Percentiles rank a stretch among this genome's conserved stretches.
These are phyloP conservation scores for Arabis alpina DNA, from an alignment of 345 rosid species.

Conservation along the genomic window DNA sequence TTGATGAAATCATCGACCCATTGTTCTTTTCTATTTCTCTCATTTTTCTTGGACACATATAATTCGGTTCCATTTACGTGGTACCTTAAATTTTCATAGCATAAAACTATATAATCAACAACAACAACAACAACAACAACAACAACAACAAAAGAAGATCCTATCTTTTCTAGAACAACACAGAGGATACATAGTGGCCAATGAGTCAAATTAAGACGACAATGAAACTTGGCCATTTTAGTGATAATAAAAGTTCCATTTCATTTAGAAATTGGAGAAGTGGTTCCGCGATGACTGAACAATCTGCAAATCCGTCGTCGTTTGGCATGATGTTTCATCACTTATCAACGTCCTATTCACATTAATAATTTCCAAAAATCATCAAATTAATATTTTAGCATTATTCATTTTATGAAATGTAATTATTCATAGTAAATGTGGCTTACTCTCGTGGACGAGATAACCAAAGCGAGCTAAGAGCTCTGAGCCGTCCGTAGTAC, in stretches of 20 bases:
- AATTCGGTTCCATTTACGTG: slow-evolving; percentile 48
- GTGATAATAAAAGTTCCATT: slow-evolving; percentile 8
- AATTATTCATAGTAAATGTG: not conserved
- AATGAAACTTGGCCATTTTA: slow-evolving; percentile 17
- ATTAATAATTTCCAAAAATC: not conserved
- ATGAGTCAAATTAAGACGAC: slow-evolving; percentile 5
- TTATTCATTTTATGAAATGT: not conserved
- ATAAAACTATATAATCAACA: not conserved
- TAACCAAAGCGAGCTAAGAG: slow-evolving; percentile 87
- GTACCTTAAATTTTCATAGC: slow-evolving; percentile 35
- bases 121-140: not conserved
- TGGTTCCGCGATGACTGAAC: slow-evolving; percentile 74
- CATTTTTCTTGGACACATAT: slow-evolving; percentile 31
- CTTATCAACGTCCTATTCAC: slow-evolving; percentile 57
- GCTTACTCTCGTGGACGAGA: slow-evolving; percentile 94
- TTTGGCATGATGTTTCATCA: slow-evolving; percentile 86
- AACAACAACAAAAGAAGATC: slow-evolving; percentile 17
- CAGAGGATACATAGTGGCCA: slow-evolving; percentile 19
- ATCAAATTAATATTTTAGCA: not conserved
- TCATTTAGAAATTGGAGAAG: slow-evolving; percentile 60
- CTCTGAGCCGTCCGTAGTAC: slow-evolving; percentile 80
- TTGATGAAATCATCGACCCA: not conserved
- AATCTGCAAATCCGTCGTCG: slow-evolving; percentile 76
- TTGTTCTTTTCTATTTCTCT: not conserved
- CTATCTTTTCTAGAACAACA: slow-evolving; percentile 49